Percentiles rank a stretch among this genome's conserved stretches.
These are phyloP conservation scores for Pythium oligandrum DNA, from an alignment of 352 stramenopile species.

Conservation along the genomic window DNA sequence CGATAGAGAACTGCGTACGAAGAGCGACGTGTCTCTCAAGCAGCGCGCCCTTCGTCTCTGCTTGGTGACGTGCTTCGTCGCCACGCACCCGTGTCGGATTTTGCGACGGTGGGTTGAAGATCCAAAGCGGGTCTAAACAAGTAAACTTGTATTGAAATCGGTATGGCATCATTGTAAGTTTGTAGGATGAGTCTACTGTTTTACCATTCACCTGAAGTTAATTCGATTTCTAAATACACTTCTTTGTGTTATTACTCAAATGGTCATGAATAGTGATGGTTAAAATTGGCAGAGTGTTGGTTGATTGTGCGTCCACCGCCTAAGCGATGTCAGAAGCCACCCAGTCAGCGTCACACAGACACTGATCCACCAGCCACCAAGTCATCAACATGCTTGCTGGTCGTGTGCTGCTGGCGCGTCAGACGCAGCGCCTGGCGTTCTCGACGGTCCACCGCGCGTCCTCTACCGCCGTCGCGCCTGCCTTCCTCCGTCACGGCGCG, in stretches of 20 bases:
- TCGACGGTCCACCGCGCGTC: conserved; percentile 3
- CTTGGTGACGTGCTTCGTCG: too few relatives aligned
- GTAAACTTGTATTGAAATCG: too few relatives aligned
- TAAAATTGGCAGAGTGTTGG: too few relatives aligned
- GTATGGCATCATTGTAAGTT: too few relatives aligned
- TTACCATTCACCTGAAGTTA: not conserved
- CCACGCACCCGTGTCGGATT: too few relatives aligned
- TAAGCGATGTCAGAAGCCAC: conserved; percentile 8
- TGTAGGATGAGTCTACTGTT: too few relatives aligned
- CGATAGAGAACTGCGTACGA: too few relatives aligned
- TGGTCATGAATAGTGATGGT: conserved; percentile 1
- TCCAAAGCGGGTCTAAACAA: too few relatives aligned
- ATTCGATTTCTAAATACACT: not conserved
- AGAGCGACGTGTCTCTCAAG: too few relatives aligned
- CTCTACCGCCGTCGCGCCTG: conserved; percentile 10
- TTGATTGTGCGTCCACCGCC: too few relatives aligned
- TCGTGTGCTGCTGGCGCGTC: conserved; percentile 15
- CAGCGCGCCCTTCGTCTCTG: too few relatives aligned
- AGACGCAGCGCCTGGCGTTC: conserved; percentile 13
- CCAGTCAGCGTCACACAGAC: conserved; percentile 1
- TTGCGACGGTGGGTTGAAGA: too few relatives aligned
- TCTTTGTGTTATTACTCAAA: conserved; percentile 2
- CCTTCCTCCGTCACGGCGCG: not conserved
- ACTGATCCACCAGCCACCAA: not conserved
- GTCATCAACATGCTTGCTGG: conserved; percentile 16